Evolutionary conservation across 805 yeast genomes (phyloP).

Genomic region (Metschnikowia anglica): DNA sequence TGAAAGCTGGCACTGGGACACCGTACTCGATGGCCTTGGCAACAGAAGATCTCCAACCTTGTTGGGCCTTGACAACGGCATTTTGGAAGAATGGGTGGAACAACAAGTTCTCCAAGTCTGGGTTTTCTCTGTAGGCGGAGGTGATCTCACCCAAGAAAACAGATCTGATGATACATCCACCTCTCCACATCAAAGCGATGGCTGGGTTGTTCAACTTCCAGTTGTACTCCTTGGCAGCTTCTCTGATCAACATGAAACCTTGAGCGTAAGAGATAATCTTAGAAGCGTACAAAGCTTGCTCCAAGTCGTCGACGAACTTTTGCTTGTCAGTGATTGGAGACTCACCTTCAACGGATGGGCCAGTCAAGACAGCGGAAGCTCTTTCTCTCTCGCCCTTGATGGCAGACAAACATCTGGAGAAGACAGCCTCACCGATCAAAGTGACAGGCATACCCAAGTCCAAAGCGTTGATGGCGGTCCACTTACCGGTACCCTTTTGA

Average conservation of each 20-base stretch:
- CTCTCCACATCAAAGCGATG: slow-evolving; percentile 99
- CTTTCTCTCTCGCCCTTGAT: slow-evolving; percentile 85
- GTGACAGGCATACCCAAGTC: slow-evolving; percentile 99
- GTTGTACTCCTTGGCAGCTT: slow-evolving; percentile 94
- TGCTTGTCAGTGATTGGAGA: slow-evolving; percentile 68
- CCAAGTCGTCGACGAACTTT: slow-evolving; percentile 86
- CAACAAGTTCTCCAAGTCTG: slow-evolving; percentile 90
- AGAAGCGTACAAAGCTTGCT: slow-evolving; percentile 98
- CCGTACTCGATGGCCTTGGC: slow-evolving; percentile 79
- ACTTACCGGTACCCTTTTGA: slow-evolving; percentile 99
- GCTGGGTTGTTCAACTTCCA: slow-evolving; percentile 98
- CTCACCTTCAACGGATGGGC: slow-evolving; percentile 69
- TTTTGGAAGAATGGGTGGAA: slow-evolving; percentile 92
- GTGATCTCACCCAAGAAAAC: slow-evolving; percentile 97
- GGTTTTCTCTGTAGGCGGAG: slow-evolving; percentile 89
- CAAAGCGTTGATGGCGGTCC: slow-evolving; percentile 98
- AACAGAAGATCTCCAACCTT: slow-evolving; percentile 91
- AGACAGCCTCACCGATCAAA: slow-evolving; percentile 97
- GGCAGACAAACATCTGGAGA: slow-evolving; percentile 93
- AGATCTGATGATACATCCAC: slow-evolving; percentile 99
- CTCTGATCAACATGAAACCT: slow-evolving; percentile 99
- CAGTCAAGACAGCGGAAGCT: slow-evolving; percentile 76
- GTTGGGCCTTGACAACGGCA: slow-evolving; percentile 91
- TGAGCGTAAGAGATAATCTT: slow-evolving; percentile 98
- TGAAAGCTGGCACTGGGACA: slow-evolving; percentile 96